Conservation (phyloP, 352 stramenopile species). For the Aphanomyces stellatus region DNA sequence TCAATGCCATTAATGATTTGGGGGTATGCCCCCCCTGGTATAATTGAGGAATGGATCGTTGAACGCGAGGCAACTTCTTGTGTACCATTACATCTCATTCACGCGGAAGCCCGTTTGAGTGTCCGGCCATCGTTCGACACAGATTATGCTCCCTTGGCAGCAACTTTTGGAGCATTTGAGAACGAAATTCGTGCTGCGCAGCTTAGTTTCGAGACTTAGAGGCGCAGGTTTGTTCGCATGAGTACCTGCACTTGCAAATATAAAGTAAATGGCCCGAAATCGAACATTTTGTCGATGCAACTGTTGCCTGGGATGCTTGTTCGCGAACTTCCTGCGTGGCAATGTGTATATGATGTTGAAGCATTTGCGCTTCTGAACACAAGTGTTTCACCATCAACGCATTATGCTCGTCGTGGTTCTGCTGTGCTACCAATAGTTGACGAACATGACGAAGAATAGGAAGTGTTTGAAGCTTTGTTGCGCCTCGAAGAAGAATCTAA, state of each 20-base stretch:
- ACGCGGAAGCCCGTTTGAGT: slow-evolving; percentile 83
- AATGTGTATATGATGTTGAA: slow-evolving; percentile 84
- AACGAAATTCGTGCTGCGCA: slow-evolving; percentile 23
- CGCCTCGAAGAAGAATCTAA: slow-evolving; percentile 25
- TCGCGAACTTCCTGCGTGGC: slow-evolving; percentile 76
- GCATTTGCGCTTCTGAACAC: slow-evolving; percentile 57
- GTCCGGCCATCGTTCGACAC: slow-evolving; percentile 74
- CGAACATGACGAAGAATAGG: slow-evolving; percentile 57
- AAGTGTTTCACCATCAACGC: slow-evolving; percentile 5
- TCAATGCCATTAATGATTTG: slow-evolving; percentile 82
- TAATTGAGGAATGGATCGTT: slow-evolving; percentile 72
- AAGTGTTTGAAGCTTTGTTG: slow-evolving; percentile 71
- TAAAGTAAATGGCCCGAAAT: slow-evolving; percentile 35
- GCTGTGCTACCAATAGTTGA: slow-evolving; percentile 45
- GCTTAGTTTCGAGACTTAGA: slow-evolving; percentile 52
- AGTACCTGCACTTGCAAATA: slow-evolving; percentile 77
- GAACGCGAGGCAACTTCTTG: slow-evolving; percentile 75
- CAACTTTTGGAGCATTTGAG: slow-evolving; percentile 68
- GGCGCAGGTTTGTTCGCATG: slow-evolving; percentile 58
- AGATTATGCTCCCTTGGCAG: slow-evolving; percentile 74
- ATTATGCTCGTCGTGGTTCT: background rate
- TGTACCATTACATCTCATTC: slow-evolving; percentile 74
- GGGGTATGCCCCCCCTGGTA: slow-evolving; percentile 77
- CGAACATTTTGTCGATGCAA: slow-evolving; percentile 26
- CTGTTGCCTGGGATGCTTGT: slow-evolving; percentile 71